Conservation (phyloP, 1,139 yeast genomes). For the Geotrichum bryndzae region DNA sequence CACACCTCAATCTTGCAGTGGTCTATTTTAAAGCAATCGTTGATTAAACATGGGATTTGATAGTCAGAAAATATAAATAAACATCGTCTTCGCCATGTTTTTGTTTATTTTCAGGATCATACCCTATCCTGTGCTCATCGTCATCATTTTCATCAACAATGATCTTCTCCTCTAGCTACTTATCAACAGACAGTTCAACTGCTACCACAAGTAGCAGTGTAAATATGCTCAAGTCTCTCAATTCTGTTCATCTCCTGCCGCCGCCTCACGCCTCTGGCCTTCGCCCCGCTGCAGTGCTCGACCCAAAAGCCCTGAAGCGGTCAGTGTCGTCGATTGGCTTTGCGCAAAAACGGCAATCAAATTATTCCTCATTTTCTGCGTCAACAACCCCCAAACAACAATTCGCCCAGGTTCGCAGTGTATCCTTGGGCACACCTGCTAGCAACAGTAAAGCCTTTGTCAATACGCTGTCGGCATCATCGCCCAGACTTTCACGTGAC, state of each 20-base stretch:
- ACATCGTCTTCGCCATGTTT: neutral
- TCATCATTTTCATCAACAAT: neutral
- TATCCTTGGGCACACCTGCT: neutral
- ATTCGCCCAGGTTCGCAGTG: neutral
- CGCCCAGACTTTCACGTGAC: neutral
- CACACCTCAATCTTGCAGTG: no score
- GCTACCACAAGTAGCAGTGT: neutral
- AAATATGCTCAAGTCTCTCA: neutral
- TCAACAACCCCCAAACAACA: neutral
- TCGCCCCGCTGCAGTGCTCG: neutral
- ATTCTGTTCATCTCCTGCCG: slow-evolving; percentile 2
- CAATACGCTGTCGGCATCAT: neutral
- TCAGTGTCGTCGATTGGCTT: neutral
- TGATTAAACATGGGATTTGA: no score
- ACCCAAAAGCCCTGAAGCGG: neutral
- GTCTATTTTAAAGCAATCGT: no score
- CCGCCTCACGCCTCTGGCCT: neutral
- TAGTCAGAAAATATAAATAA: neutral
- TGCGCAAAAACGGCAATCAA: neutral
- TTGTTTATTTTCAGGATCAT: neutral
- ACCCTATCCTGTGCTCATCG: no score
- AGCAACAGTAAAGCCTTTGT: neutral
- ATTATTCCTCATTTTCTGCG: neutral
- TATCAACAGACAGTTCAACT: neutral
- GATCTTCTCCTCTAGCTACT: neutral